Base-by-base conservation (phyloP, 768 basidiomycete genomes). In the Trametes punicea region DNA sequence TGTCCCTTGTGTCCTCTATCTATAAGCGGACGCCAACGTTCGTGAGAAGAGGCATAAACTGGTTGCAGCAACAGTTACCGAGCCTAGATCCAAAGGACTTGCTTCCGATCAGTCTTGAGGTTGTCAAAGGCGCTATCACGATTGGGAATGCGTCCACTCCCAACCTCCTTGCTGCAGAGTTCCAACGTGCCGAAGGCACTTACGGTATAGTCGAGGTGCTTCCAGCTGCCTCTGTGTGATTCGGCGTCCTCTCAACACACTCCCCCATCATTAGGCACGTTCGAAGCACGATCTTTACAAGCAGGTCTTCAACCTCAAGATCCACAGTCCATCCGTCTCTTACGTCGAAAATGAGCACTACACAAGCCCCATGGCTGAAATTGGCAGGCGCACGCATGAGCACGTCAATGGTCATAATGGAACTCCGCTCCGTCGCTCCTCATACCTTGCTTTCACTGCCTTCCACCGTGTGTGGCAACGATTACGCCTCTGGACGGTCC, bases 121-220 rank as follows among this genome's bases (percentile, higher is more conserved):
- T 88, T n/a, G 74, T 76, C 30, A 91, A 86, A 49, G 91, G 91
- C 23, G 88, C 88, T 16, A 82, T 98, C 44, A 81, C 89, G 18
- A 79, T 87, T 18, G 96, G 96, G 10, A 98, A 95, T 71, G 73
- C 81, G 20, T 90, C 95, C 0, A 97, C 93, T 0, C 87, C 89
- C 0, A 87, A 77, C 64, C 73, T 97, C 5, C 77, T 96, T 36
- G 84, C 97, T 23, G 82, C 83, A 0, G 90, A 93, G 65, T 97
- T 95, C 62, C 76, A 81, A 52, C 75, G 76, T n/a, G 85, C 84
- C 1, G 75, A 84, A 39, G 96, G 94, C 23, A 89, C 85, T 1
- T 90, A 89, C 63, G 85, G 92, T 13, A 82, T 90, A 38, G 81
- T 88, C 13, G 80, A 82, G 59, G 93, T 50, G 25, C 26, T 10